Percentiles rank a stretch among this genome's conserved stretches.
These are phyloP conservation scores for Lantana camara DNA, from an alignment of 257 asterid species.

Conservation along the genomic window DNA sequence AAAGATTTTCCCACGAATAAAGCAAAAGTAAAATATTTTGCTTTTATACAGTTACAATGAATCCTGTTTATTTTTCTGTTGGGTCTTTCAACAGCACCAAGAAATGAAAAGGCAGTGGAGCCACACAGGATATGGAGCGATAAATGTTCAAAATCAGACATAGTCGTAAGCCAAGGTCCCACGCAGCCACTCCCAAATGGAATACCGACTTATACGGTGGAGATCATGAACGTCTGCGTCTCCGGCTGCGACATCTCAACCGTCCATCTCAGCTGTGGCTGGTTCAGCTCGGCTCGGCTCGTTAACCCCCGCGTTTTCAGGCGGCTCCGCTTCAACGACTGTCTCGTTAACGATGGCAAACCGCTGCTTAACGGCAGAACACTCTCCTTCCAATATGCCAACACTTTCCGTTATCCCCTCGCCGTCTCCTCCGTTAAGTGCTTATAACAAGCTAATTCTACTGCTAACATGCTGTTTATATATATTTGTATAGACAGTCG, in stretches of 20 bases:
- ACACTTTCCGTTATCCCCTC: constrained; percentile 67
- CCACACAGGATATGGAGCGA: constrained; percentile 83
- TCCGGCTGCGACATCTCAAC: constrained; percentile 65
- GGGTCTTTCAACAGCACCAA: neutral
- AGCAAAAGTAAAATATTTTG: too few relatives aligned
- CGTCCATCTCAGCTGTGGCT: constrained; percentile 79
- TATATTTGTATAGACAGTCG: neutral
- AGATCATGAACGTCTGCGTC: constrained; percentile 70
- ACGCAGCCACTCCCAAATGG: constrained; percentile 77
- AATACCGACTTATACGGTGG: constrained; percentile 87
- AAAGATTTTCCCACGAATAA: too few relatives aligned
- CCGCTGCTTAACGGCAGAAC: constrained; percentile 62
- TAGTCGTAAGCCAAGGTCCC: constrained; percentile 70
- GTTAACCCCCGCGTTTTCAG: constrained; percentile 76
- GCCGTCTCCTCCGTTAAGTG: constrained; percentile 67
- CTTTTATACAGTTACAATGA: too few relatives aligned
- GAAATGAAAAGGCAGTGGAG: constrained; percentile 38
- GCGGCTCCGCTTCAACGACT: constrained; percentile 67
- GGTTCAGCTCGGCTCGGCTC: constrained; percentile 95
- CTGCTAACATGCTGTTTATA: neutral
- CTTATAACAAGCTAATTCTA: constrained; percentile 9
- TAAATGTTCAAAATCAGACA: constrained; percentile 72
- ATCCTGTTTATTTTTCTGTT: too few relatives aligned
- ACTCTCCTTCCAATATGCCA: constrained; percentile 79
- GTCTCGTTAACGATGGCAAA: constrained; percentile 78